phyloP scores from a whole-genome alignment of 2,329 filamentous ascomycete species.

The Ophiostoma tasmaniense region DNA sequence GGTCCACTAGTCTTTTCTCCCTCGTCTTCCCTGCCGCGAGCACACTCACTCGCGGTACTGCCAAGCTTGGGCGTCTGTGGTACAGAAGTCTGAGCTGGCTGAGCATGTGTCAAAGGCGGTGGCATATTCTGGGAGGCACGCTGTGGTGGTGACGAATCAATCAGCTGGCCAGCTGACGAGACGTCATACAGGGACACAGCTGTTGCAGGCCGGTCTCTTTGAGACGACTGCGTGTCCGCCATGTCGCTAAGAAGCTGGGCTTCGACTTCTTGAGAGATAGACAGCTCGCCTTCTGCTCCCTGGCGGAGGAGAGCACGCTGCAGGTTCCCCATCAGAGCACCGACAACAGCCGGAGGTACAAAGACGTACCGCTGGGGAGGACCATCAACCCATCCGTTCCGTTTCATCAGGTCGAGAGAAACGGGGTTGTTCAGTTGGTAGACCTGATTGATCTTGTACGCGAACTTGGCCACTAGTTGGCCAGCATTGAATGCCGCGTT shows the following conservation, averaged over 20 bases:
- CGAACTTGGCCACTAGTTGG: conserved; percentile 32
- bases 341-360: conserved; percentile 48
- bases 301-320: conserved; percentile 40
- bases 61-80: neutral
- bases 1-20: neutral
- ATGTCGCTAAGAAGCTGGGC: conserved; percentile 43
- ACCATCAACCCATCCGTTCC: conserved; percentile 45
- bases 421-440: conserved; percentile 56
- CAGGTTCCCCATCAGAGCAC: conserved; percentile 50
- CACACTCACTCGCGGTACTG: neutral
- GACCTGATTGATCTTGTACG: conserved; percentile 47
- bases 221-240: conserved; percentile 15
- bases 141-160: neutral
- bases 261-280: conserved; percentile 44
- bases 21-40: neutral
- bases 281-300: conserved; percentile 20
- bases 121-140: neutral
- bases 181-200: neutral
- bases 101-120: neutral
- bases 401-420: conserved; percentile 41
- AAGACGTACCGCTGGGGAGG: conserved; percentile 43
- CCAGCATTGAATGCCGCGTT: conserved; percentile 44
- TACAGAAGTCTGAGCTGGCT: neutral
- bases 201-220: neutral
- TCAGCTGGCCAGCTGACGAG: neutral